These are phyloP conservation scores for Tubosaeta brunneosetosa DNA, from an alignment of 768 basidiomycete genomes.

Conservation along the genomic window DNA sequence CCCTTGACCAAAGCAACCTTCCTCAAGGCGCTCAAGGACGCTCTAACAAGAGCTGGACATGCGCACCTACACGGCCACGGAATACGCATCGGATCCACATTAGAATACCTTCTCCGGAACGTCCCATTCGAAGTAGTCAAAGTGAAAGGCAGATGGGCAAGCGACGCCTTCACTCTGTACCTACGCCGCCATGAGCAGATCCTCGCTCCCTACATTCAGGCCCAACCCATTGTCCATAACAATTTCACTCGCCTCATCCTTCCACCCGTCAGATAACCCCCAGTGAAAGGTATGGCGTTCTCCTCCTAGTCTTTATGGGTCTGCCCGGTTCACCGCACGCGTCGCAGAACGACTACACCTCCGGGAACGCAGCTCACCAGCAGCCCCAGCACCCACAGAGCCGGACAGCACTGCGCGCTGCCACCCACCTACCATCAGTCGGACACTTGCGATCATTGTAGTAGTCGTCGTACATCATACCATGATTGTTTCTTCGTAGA, in stretches of 20 bases:
- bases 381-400: no score
- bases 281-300: neutral
- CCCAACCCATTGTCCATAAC: neutral
- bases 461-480: no score
- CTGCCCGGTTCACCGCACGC: neutral
- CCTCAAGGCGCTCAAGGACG: neutral
- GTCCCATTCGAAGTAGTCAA: neutral
- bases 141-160: neutral
- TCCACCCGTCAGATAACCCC: neutral
- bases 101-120: neutral
- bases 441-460: no score
- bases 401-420: no score
- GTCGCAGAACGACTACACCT: neutral
- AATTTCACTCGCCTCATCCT: neutral
- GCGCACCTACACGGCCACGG: neutral
- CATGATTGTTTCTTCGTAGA: no score
- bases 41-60: no score
- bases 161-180: neutral
- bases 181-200: neutral
- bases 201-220: neutral
- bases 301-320: neutral
- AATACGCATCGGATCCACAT: neutral
- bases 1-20: conserved; percentile 31
- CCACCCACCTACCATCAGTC: no score
- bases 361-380: no score